A percentile compares a stretch with the other conserved stretches of the same genome.
Conservation (phyloP, 1,284 basidiomycete genomes). For the Irpex sp. region DNA sequence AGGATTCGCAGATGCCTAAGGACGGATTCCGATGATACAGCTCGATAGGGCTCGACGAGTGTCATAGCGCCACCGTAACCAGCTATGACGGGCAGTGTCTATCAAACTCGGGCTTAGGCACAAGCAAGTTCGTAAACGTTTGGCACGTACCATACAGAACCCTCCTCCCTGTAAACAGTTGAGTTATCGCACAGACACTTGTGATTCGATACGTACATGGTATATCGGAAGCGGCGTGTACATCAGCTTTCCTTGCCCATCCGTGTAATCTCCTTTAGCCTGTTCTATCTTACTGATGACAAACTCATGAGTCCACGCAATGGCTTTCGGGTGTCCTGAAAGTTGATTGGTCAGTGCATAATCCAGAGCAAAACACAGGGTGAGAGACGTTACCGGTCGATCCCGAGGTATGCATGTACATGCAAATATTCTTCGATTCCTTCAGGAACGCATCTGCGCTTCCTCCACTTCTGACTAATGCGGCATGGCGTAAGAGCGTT, state of each 20-base stretch:
- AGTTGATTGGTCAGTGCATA: neutral
- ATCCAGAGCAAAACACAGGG: neutral
- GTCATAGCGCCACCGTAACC: neutral
- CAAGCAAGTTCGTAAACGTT: neutral
- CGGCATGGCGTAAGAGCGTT: slow-evolving; percentile 4
- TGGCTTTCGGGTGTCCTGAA: slow-evolving; percentile 1
- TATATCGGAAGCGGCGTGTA: neutral
- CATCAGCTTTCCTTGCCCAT: neutral
- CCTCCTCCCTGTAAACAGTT: neutral
- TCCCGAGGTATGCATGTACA: slow-evolving; percentile 1
- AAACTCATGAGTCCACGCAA: neutral
- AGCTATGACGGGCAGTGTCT: neutral
- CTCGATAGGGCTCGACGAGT: neutral
- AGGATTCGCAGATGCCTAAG: neutral
- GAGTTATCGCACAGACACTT: neutral
- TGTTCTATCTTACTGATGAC: neutral
- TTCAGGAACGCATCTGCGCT: slow-evolving; percentile 7
- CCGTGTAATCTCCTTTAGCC: neutral
- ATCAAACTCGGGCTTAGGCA: neutral
- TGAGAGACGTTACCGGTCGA: neutral
- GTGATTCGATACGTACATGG: neutral
- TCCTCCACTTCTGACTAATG: slow-evolving; percentile 19
- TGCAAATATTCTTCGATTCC: neutral
- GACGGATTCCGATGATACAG: neutral
- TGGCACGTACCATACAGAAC: neutral